These are phyloP conservation scores for Lolium rigidum DNA, from an alignment of 176 grass and related monocot genomes.

Conservation along the genomic window DNA sequence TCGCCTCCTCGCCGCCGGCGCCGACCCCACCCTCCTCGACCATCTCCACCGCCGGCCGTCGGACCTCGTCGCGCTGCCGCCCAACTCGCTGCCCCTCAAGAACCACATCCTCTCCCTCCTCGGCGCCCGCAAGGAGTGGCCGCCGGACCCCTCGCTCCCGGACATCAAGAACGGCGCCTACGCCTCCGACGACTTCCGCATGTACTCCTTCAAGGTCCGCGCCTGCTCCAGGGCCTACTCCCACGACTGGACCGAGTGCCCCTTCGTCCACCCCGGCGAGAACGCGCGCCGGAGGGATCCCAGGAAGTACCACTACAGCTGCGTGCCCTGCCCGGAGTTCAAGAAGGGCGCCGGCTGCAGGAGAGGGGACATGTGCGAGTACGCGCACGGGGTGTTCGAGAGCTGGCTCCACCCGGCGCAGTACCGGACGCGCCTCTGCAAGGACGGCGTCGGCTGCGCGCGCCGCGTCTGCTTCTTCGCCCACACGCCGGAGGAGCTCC, in stretches of 20 bases:
- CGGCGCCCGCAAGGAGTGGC: constrained; percentile 76
- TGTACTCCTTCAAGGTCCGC: constrained; percentile 85
- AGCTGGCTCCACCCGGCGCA: constrained; percentile 90
- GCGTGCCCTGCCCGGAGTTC: constrained; percentile 84
- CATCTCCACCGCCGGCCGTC: constrained; percentile 53
- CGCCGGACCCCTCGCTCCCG: constrained; percentile 69
- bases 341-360: constrained; percentile 66
- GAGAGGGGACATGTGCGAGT: constrained; percentile 77
- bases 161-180: constrained; percentile 87
- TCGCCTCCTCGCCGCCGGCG: constrained; percentile 62
- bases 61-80: constrained; percentile 50
- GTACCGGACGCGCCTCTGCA: constrained; percentile 76
- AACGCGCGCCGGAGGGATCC: constrained; percentile 82
- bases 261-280: constrained; percentile 88
- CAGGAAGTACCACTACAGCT: constrained; percentile 83
- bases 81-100: constrained; percentile 43
- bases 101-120: constrained; percentile 55
- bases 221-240: constrained; percentile 81
- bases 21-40: constrained; percentile 57
- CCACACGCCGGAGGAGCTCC: constrained; percentile 77
- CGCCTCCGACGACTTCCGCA: constrained; percentile 81
- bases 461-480: constrained; percentile 91
- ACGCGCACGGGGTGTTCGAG: constrained; percentile 91
- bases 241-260: constrained; percentile 90
- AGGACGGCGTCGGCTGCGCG: constrained; percentile 64